Conservation (phyloP, 495 filamentous ascomycete species). For the Penicillium maclennaniae region DNA sequence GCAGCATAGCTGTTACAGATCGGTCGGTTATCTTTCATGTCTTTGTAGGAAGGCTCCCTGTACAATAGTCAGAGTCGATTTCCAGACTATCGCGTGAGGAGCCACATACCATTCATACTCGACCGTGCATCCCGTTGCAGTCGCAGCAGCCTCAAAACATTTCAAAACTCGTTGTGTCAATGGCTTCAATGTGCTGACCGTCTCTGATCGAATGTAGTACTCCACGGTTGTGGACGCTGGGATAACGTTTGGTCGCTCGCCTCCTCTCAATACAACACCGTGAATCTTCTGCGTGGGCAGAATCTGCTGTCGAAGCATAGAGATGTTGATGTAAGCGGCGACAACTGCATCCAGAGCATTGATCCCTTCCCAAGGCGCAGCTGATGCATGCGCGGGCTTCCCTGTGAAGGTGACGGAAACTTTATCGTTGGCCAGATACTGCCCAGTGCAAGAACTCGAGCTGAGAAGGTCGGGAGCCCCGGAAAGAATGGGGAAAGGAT, state of each 20-base stretch:
- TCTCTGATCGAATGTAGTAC: conserved; percentile 53
- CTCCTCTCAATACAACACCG: conserved; percentile 39
- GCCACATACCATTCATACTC: conserved; percentile 36
- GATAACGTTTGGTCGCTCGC: conserved; percentile 49
- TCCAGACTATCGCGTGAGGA: not conserved
- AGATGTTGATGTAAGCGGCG: conserved; percentile 56
- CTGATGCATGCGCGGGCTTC: conserved; percentile 52
- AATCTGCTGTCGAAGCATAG: conserved; percentile 59
- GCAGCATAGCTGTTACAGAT: conserved; percentile 50
- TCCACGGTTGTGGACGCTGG: conserved; percentile 50
- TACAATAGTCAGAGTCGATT: not conserved
- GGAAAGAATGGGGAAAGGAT: conserved; percentile 42
- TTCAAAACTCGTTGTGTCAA: conserved; percentile 50
- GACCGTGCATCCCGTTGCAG: conserved; percentile 53
- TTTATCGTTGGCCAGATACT: conserved; percentile 53
- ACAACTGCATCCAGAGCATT: conserved; percentile 65
- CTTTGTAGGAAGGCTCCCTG: conserved; percentile 47
- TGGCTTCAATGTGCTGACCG: conserved; percentile 35
- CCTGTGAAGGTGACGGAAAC: conserved; percentile 42
- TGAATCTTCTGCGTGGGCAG: conserved; percentile 42
- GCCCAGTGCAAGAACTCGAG: conserved; percentile 33
- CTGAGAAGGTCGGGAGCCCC: conserved; percentile 18
- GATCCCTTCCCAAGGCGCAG: conserved; percentile 58
- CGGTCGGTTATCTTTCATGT: conserved; percentile 44
- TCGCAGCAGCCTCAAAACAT: conserved; percentile 55